Evolutionary conservation across 768 basidiomycete species (phyloP).

Genomic region (Pleurotus citrinopileatus): DNA sequence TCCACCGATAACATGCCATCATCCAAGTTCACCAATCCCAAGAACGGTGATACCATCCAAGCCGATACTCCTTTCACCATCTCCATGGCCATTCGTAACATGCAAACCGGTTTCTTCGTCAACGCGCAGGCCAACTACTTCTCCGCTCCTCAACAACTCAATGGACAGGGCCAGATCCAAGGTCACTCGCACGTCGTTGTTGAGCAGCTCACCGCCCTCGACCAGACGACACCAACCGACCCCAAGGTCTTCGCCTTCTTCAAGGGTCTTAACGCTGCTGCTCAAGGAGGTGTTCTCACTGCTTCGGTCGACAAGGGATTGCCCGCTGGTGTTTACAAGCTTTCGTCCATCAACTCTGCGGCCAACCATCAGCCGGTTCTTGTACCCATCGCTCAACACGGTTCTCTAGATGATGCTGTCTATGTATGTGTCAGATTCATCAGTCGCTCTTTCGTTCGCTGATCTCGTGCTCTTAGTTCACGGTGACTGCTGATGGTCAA

Average conservation of each 20-base stretch:
- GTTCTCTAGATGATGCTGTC: slow-evolving; percentile 34
- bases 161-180: slow-evolving; percentile 45
- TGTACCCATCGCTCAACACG: slow-evolving; percentile 37
- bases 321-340: slow-evolving; percentile 46
- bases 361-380: slow-evolving; percentile 44
- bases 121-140: slow-evolving; percentile 46
- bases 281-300: slow-evolving; percentile 42
- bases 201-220: slow-evolving; percentile 45
- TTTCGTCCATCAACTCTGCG: slow-evolving; percentile 43
- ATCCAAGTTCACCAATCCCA: slow-evolving; percentile 46
- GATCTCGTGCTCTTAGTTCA: slow-evolving; percentile 18
- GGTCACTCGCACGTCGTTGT: slow-evolving; percentile 68
- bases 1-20: slow-evolving; percentile 49
- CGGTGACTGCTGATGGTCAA: slow-evolving; percentile 18
- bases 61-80: slow-evolving; percentile 53
- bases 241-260: slow-evolving; percentile 58
- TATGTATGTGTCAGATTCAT: slow-evolving; percentile 23
- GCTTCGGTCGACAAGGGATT: slow-evolving; percentile 52
- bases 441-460: not conserved
- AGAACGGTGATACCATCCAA: slow-evolving; percentile 40
- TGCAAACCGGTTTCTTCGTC: slow-evolving; percentile 56
- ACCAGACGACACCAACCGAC: slow-evolving; percentile 46
- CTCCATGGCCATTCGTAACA: slow-evolving; percentile 38
- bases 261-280: slow-evolving; percentile 46
- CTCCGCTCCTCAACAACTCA: slow-evolving; percentile 50